Conservation (phyloP, 176 grass and related monocot species). For the Juncus effusus region DNA sequence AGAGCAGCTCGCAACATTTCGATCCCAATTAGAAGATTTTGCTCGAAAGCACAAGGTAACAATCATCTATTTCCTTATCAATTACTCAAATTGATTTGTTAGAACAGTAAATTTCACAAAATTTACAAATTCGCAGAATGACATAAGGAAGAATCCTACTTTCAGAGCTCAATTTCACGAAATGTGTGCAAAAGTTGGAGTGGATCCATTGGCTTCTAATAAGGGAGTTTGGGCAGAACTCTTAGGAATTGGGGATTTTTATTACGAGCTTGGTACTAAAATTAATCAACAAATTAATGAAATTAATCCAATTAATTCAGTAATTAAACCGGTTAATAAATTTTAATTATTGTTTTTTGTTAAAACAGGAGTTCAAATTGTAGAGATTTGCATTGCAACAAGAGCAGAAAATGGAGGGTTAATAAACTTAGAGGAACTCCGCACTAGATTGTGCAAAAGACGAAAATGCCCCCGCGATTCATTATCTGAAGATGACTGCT, state of each 20-base stretch:
- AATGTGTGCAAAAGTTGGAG: constrained; percentile 98
- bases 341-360: background rate
- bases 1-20: constrained; percentile 79
- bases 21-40: constrained; percentile 85
- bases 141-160: constrained; percentile 86
- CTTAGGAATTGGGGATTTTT: constrained; percentile 94
- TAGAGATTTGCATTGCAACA: constrained; percentile 93
- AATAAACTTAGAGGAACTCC: constrained; percentile 83
- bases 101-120: background rate
- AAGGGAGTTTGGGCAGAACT: constrained; percentile 98
- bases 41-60: constrained; percentile 89
- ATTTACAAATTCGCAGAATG: constrained; percentile 55
- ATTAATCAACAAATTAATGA: background rate
- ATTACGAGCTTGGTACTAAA: constrained; percentile 83
- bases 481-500: constrained; percentile 86
- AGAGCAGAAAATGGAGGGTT: constrained; percentile 81
- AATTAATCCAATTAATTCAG: background rate
- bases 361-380: constrained; percentile 84
- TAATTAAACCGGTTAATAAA: background rate
- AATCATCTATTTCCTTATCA: background rate
- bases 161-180: constrained; percentile 99
- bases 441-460: constrained; percentile 61
- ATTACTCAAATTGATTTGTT: background rate
- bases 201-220: constrained; percentile 87
- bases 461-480: constrained; percentile 60